These are phyloP conservation scores for Alternaria ventricosa DNA, from an alignment of 2,329 filamentous ascomycete species.

Conservation along the genomic window DNA sequence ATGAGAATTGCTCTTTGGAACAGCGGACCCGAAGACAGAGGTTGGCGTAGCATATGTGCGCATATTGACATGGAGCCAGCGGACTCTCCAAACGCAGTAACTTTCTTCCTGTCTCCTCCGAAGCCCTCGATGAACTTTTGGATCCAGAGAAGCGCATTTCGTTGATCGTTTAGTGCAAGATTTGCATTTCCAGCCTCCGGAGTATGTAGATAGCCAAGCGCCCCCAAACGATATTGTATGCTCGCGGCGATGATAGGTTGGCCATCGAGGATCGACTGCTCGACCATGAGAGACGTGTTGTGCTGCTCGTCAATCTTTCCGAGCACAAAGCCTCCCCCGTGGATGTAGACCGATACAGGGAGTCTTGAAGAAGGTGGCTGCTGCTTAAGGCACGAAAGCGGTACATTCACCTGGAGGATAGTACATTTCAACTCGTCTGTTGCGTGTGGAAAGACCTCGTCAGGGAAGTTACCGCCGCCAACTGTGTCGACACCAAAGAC, in stretches of 20 bases:
- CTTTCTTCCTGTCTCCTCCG: constrained; percentile 38
- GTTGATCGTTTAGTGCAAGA: constrained; percentile 37
- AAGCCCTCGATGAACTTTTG: constrained; percentile 44
- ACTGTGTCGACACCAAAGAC: constrained; percentile 3
- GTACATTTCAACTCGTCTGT: constrained; percentile 25
- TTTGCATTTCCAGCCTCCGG: constrained; percentile 42
- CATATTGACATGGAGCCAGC: constrained; percentile 50
- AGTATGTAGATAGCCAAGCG: constrained; percentile 49
- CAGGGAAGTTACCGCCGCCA: constrained; percentile 22
- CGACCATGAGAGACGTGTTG: constrained; percentile 29
- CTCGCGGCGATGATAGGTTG: constrained; percentile 23
- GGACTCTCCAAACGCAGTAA: constrained; percentile 54
- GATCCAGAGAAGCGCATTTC: constrained; percentile 46
- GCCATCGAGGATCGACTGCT: constrained; percentile 27
- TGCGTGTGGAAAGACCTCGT: constrained; percentile 3
- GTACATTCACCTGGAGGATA: constrained; percentile 34
- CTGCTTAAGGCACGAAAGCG: constrained; percentile 15
- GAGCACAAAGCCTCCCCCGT: constrained; percentile 58
- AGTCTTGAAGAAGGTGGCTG: constrained; percentile 29
- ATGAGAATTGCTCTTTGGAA: constrained; percentile 31
- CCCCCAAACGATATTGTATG: constrained; percentile 38
- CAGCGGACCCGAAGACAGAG: constrained; percentile 18
- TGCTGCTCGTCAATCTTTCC: constrained; percentile 41
- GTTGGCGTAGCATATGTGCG: constrained; percentile 29
- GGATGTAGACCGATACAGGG: constrained; percentile 60